Evolutionary conservation across 1,284 basidiomycete genomes (phyloP).

Genomic region (Ustilago tritici): DNA sequence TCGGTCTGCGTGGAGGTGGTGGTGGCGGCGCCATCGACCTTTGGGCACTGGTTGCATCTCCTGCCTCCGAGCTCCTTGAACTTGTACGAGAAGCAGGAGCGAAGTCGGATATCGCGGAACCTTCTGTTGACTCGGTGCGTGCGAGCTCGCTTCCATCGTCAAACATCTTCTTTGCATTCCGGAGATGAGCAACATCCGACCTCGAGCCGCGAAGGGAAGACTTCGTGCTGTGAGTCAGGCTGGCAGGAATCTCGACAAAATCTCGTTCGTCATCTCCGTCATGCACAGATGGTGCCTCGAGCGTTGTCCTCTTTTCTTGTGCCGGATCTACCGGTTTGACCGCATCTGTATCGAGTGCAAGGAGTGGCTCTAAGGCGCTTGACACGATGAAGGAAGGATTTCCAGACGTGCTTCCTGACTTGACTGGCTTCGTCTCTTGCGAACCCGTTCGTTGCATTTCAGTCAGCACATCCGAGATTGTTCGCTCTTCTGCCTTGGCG

Average conservation of each 20-base stretch:
- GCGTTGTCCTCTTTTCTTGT: not conserved
- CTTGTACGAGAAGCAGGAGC: slow-evolving; percentile 9
- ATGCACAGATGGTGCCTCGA: slow-evolving; percentile 10
- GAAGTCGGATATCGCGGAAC: not conserved
- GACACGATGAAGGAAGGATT: slow-evolving; percentile 37
- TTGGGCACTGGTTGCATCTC: slow-evolving; percentile 3
- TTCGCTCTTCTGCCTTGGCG: not conserved
- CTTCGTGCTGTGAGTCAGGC: slow-evolving; percentile 25
- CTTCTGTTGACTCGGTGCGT: not conserved
- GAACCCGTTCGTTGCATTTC: slow-evolving; percentile 5
- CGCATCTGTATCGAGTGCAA: slow-evolving; percentile 8
- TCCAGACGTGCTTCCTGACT: not conserved
- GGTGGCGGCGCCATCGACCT: slow-evolving; percentile 25
- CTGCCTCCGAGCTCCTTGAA: not conserved
- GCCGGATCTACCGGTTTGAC: not conserved
- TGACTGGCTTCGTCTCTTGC: slow-evolving; percentile 5
- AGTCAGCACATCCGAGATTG: not conserved
- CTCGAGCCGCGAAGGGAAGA: slow-evolving; percentile 36
- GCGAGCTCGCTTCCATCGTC: not conserved
- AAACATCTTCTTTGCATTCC: not conserved
- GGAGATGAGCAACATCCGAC: slow-evolving; percentile 15
- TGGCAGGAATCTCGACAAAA: slow-evolving; percentile 39
- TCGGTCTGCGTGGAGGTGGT: slow-evolving; percentile 33
- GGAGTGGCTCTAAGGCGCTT: slow-evolving; percentile 36
- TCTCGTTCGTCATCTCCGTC: slow-evolving; percentile 26